Evolutionary conservation across 768 basidiomycete genomes (phyloP), one percentile per base, ranked within the genome.

Genomic region (Mrakia gelida): DNA sequence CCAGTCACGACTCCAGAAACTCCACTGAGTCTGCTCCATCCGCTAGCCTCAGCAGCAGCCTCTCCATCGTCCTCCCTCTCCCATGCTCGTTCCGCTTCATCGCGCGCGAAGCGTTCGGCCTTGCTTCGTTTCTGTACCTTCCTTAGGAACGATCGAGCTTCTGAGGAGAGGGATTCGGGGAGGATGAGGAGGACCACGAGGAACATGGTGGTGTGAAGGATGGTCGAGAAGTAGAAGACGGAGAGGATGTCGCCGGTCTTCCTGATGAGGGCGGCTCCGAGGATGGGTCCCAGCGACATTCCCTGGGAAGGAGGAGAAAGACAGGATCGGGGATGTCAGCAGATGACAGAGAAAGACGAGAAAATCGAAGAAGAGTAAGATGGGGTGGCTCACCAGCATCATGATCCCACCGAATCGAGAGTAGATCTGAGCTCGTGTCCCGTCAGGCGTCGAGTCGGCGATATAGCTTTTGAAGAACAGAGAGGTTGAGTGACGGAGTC

Each of bases 401-500:
- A 91, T 87, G 75, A 92, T 89, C 4, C 94, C 94, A 76, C 89
- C 88, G 71, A 94, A 88, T 0, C 92, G 92, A 81, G 92, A 90
- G 30, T 87, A 86, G 8, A 88, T 89, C 59, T 89, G 87, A 1
- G 92, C 88, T 61, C 92, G 89, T 13, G 92, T 93, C 62, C 92
- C 92, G 63, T 89, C 87, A n/a, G 91, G 91, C 3, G 93, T 94
- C 82, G 92, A 93, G 86, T 89, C 87, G 84, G 92, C 91, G 84
- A 88, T 89, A 87, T 85, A 92, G 32, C 49, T 52, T 18, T 52
- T 16, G 4, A 21, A 52, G 18, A 21, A 18, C 18, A 16, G 21
- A 21, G 18, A 21, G 49, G 15, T 16, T 52, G 49, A 52, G 49
- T 5, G 7, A 52, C 3, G 18, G 15, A 52, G 15, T 5, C 15